Evolutionary conservation across 2,329 filamentous ascomycete genomes (phyloP).

Genomic region (Sporothrix luriei): DNA sequence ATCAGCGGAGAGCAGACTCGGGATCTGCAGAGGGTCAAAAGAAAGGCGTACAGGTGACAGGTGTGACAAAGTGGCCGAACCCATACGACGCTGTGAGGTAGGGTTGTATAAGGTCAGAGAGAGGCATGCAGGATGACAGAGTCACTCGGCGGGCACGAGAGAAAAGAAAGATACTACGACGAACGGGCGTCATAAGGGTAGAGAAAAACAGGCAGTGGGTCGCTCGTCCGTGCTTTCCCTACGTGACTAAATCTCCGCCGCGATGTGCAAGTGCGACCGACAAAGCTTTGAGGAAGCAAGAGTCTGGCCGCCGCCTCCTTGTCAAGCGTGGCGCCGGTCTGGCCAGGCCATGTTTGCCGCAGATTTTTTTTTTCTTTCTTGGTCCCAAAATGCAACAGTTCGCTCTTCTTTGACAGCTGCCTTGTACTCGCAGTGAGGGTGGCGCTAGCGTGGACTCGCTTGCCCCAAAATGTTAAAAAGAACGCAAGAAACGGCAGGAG

Average conservation of each 20-base stretch:
- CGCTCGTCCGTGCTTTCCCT: conserved; percentile 13
- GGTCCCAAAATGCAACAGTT: background rate
- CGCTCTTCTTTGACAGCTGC: background rate
- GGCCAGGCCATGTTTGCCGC: conserved; percentile 16
- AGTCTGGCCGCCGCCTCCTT: background rate
- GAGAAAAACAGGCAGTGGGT: background rate
- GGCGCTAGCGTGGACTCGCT: conserved; percentile 19
- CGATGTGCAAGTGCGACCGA: conserved; percentile 4
- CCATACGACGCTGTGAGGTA: background rate
- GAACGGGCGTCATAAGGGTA: background rate
- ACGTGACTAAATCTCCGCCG: conserved; percentile 7
- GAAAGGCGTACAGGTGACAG: background rate
- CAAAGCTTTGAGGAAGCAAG: conserved; percentile 1
- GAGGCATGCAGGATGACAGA: conserved; percentile 15
- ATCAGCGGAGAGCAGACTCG: background rate
- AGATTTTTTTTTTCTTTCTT: background rate
- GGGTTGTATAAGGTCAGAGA: background rate
- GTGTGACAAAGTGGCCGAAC: background rate
- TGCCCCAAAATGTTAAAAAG: conserved; percentile 29
- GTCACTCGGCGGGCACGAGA: background rate
- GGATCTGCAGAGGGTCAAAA: conserved; percentile 11
- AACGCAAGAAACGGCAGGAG: conserved; percentile 15
- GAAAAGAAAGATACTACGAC: background rate
- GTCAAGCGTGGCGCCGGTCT: background rate
- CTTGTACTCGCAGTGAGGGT: background rate